Percentiles rank a stretch among this genome's conserved stretches.
phyloP scores from a whole-genome alignment of 2,329 filamentous ascomycete genomes.

The Cladorrhinum sp. region DNA sequence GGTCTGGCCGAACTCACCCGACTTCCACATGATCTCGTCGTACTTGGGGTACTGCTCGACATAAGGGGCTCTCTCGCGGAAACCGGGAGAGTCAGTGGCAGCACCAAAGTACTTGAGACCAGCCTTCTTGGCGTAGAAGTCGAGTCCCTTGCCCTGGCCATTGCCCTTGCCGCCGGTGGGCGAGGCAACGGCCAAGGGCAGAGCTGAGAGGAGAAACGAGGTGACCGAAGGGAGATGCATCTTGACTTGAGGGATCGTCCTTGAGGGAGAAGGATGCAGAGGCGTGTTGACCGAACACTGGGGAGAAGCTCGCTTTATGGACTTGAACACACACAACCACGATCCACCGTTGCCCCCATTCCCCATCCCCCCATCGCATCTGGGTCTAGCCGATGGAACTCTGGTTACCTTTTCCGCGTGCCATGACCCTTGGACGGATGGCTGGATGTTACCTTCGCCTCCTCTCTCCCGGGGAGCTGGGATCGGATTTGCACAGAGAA shows the following conservation, averaged over 20 bases:
- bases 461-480: conserved; percentile 3
- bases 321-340: neutral
- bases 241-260: conserved; percentile 12
- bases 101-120: conserved; percentile 60
- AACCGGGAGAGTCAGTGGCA: conserved; percentile 52
- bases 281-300: neutral
- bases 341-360: neutral
- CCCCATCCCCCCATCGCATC: neutral
- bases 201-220: conserved; percentile 21
- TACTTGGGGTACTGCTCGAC: conserved; percentile 53
- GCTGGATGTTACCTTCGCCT: neutral
- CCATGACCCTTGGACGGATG: neutral
- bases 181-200: conserved; percentile 14
- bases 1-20: conserved; percentile 58
- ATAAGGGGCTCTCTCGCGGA: conserved; percentile 43
- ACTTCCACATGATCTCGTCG: conserved; percentile 51
- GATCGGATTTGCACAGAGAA: neutral
- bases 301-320: conserved; percentile 4
- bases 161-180: conserved; percentile 9
- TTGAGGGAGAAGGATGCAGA: conserved; percentile 1
- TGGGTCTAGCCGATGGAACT: conserved; percentile 6
- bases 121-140: conserved; percentile 43
- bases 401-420: neutral
- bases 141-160: conserved; percentile 18
- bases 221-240: conserved; percentile 21